These are phyloP conservation scores for Eudorina sp. DNA, from an alignment of 139 green algal genomes.

Conservation along the genomic window DNA sequence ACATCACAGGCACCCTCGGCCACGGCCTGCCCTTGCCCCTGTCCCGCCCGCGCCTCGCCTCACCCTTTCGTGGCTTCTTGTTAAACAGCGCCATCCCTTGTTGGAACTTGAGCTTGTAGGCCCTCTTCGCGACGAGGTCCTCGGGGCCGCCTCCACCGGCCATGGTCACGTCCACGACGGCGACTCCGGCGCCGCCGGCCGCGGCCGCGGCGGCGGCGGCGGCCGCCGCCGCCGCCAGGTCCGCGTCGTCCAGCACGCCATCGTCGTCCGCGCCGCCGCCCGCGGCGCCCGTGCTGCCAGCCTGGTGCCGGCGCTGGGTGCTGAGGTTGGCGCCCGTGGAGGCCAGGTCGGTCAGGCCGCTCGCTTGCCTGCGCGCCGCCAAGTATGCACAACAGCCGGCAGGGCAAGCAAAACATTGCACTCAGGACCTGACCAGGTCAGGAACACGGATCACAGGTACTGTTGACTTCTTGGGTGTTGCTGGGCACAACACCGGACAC, in stretches of 20 bases:
- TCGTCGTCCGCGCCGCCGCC: not conserved
- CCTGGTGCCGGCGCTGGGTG: too few relatives aligned
- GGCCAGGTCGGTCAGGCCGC: not conserved
- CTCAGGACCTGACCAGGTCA: too few relatives aligned
- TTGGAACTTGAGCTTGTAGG: slow-evolving; percentile 74
- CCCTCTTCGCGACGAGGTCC: slow-evolving; percentile 62
- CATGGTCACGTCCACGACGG: not conserved
- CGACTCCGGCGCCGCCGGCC: not conserved
- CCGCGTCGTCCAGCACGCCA: slow-evolving; percentile 5
- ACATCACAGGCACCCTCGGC: too few relatives aligned
- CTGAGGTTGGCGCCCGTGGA: not conserved
- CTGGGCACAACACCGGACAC: too few relatives aligned
- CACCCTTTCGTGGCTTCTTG: slow-evolving; percentile 96
- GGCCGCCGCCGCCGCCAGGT: slow-evolving; percentile 30
- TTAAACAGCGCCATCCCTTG: slow-evolving; percentile 97
- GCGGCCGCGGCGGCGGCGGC: slow-evolving; percentile 8
- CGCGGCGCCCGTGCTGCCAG: not conserved
- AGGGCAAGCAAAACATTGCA: too few relatives aligned
- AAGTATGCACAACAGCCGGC: too few relatives aligned
- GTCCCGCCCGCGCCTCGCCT: too few relatives aligned
- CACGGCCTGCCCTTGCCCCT: not conserved
- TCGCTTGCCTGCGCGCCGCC: not conserved
- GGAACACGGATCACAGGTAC: too few relatives aligned
- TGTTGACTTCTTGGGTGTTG: too few relatives aligned
- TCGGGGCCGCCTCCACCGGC: slow-evolving; percentile 14